Evolutionary conservation across 1,139 yeast species (phyloP), one percentile per base, ranked within the genome.

Genomic region (Pichiaceae sp.): DNA sequence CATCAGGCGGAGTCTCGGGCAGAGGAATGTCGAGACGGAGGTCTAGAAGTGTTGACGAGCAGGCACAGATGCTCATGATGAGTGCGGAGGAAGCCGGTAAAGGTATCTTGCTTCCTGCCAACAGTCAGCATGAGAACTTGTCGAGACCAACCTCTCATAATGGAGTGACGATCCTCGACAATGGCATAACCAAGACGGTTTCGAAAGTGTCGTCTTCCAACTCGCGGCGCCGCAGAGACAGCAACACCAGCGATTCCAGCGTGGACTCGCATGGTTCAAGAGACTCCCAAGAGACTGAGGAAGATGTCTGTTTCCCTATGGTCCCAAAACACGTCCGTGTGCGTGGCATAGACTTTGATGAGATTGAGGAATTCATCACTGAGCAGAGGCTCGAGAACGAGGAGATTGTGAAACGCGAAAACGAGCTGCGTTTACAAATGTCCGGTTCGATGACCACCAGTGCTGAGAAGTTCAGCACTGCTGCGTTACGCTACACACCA

Each of bases 301-400:
- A 89, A 56, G 97, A 91, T 70, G 98, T 91, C 33, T 91, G 97
- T 66, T 87, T 89, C 63, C 97, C 98, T 1, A 82, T 86, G 85
- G 67, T 78, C 36, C 77, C 85, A 17, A 85, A 79, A 49, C 81
- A 77, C 48, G 68, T 74, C 11, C 68, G 83, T 44, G 66, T 78
- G 31, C 77, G 77, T 45, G 91, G 89, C 12, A 80, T 82, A 46
- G 89, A 82, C 57, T 81, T 81, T 50, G 84, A 77, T 54, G 91
- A 80, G 49, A 70, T 82, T 52, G 91, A 81, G 43, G 87, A 81
- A 47, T 81, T 79, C 49, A 76, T 81, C 38, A 66, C 68, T 38
- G 83, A 76, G 34, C 60, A 58, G 42, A 44, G 61, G 38, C 58
- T 48, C 33, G 62, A 58, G 36, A 57, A 53, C 33, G 49, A 49